These are phyloP conservation scores for Lycium ferocissimum DNA, from an alignment of 257 asterid species.

Conservation along the genomic window DNA sequence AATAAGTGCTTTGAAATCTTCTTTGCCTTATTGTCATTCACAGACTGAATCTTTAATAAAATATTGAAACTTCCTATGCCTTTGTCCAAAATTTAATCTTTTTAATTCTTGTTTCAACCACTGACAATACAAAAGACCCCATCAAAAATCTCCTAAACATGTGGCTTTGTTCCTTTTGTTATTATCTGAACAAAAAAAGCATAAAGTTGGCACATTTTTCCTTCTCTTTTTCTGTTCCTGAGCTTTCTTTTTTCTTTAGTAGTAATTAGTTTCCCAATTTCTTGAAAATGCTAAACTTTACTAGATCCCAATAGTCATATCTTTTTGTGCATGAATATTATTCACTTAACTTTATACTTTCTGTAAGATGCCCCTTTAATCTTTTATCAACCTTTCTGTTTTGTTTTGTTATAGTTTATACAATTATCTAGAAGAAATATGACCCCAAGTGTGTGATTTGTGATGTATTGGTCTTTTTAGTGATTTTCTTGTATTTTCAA, in stretches of 20 bases:
- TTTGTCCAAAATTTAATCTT: not conserved
- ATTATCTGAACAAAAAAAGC: constrained; percentile 34
- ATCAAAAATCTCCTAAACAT: constrained; percentile 36
- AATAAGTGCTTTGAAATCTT: not conserved
- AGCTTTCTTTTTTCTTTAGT: constrained; percentile 24
- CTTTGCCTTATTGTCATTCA: not conserved
- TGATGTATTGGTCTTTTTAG: not conserved
- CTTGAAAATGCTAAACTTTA: constrained; percentile 22
- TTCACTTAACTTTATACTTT: constrained; percentile 32
- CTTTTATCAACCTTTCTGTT: constrained; percentile 18
- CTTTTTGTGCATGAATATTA: constrained; percentile 28
- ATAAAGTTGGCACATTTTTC: constrained; percentile 28
- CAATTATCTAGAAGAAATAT: not conserved
- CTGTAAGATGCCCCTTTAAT: constrained; percentile 30
- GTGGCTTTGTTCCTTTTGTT: constrained; percentile 43
- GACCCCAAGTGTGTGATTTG: not conserved
- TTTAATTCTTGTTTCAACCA: constrained; percentile 36
- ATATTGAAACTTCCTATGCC: constrained; percentile 41
- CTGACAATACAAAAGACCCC: constrained; percentile 30
- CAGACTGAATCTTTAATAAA: not conserved
- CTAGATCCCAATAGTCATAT: constrained; percentile 35
- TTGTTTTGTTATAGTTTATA: not conserved
- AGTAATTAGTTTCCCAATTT: constrained; percentile 31
- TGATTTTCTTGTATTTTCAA: not conserved
- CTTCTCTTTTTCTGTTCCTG: not conserved